phyloP scores from a whole-genome alignment of 148 eudicot species.

The Mesembryanthemum crystallinum region DNA sequence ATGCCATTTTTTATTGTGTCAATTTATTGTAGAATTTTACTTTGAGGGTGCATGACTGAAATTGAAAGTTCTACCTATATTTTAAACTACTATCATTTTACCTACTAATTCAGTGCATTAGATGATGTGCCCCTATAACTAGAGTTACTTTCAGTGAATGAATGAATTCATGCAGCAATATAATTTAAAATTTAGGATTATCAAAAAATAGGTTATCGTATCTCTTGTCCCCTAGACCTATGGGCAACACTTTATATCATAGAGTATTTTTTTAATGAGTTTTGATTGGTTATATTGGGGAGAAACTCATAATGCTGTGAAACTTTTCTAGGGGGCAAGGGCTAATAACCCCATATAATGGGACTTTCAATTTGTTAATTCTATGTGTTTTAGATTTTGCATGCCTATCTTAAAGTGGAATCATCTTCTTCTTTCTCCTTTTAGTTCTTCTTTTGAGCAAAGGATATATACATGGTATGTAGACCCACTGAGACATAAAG shows the following conservation, averaged over 20 bases:
- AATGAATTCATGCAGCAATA: too few relatives aligned
- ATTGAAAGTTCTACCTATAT: too few relatives aligned
- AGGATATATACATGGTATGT: constrained; percentile 23
- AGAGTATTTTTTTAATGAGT: too few relatives aligned
- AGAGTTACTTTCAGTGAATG: too few relatives aligned
- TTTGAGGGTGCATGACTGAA: too few relatives aligned
- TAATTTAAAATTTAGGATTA: too few relatives aligned
- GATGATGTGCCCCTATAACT: not conserved
- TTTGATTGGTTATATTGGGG: too few relatives aligned
- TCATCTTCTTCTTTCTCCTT: constrained; percentile 17
- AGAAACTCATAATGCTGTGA: not conserved
- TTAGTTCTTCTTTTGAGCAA: constrained; percentile 13
- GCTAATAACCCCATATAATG: not conserved
- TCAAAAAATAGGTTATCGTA: too few relatives aligned
- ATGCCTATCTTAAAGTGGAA: constrained; percentile 19
- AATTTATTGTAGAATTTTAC: not conserved
- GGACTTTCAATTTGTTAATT: not conserved
- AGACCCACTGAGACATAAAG: constrained; percentile 22
- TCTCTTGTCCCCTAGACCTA: too few relatives aligned
- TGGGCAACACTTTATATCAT: too few relatives aligned
- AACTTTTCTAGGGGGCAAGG: not conserved
- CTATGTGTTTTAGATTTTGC: not conserved
- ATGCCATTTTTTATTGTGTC: not conserved
- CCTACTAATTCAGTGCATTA: too few relatives aligned
- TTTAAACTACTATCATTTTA: too few relatives aligned